Conservation (phyloP, 345 rosid genomes). For the Gossypium herbaceum region DNA sequence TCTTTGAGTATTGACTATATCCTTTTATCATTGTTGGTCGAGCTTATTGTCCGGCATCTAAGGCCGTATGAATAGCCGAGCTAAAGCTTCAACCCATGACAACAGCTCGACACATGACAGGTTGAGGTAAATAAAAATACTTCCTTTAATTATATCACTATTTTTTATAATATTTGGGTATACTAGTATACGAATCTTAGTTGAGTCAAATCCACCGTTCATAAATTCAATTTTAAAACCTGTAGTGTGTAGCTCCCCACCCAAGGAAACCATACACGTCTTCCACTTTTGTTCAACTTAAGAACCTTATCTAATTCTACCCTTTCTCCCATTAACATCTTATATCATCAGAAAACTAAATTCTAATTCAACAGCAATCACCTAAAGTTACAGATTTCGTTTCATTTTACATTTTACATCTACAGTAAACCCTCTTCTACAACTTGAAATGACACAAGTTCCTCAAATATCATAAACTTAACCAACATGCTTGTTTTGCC, state of each 20-base stretch:
- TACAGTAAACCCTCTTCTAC: conserved; percentile 1
- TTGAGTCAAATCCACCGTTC: not conserved
- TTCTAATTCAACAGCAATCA: conserved; percentile 11
- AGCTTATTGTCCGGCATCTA: too few relatives aligned
- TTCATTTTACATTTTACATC: conserved; percentile 18
- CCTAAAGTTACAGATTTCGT: conserved; percentile 22
- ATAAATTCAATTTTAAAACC: not conserved
- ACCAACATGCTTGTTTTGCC: conserved; percentile 17
- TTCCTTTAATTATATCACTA: too few relatives aligned
- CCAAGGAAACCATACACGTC: not conserved
- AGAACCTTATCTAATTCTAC: not conserved
- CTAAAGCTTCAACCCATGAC: too few relatives aligned
- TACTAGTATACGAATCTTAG: not conserved
- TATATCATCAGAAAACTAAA: not conserved
- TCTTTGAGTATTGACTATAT: too few relatives aligned
- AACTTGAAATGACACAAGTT: not conserved
- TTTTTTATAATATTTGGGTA: not conserved
- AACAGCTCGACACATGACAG: too few relatives aligned
- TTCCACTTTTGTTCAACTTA: conserved; percentile 2
- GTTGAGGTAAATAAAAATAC: too few relatives aligned
- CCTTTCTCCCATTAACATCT: conserved; percentile 18
- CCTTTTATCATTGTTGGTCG: too few relatives aligned
- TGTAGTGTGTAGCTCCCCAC: too few relatives aligned
- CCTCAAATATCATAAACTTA: not conserved
- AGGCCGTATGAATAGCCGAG: too few relatives aligned